phyloP scores from a whole-genome alignment of 257 asterid genomes.

The Solanum megistacrolobum region DNA sequence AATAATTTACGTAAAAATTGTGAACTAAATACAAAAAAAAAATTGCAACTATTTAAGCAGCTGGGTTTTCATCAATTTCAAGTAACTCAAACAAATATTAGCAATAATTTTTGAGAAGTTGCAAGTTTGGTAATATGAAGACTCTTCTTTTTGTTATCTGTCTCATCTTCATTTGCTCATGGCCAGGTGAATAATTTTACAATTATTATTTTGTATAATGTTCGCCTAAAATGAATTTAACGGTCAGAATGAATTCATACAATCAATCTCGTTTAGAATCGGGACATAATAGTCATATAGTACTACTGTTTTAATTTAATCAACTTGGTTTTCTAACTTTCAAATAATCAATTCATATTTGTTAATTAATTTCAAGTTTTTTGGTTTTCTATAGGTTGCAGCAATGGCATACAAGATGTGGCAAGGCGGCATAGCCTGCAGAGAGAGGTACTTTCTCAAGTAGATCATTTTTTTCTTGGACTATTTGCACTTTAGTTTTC shows the following conservation, averaged over 20 bases:
- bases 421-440: neutral
- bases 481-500: neutral
- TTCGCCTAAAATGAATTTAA: neutral
- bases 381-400: neutral
- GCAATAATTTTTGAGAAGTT: neutral
- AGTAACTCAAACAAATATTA: neutral
- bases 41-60: neutral
- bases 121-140: neutral
- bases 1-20: neutral
- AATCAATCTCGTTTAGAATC: neutral
- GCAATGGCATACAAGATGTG: neutral
- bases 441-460: neutral
- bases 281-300: neutral
- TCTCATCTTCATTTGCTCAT: neutral
- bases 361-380: neutral
- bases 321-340: neutral
- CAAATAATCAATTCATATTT: neutral
- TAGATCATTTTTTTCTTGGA: neutral
- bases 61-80: neutral
- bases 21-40: neutral
- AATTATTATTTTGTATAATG: neutral
- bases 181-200: neutral
- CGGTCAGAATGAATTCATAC: neutral
- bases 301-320: neutral
- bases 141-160: neutral